Evolutionary conservation across 2,329 filamentous ascomycete species (phyloP).

Genomic region (Fusarium cicatricum): DNA sequence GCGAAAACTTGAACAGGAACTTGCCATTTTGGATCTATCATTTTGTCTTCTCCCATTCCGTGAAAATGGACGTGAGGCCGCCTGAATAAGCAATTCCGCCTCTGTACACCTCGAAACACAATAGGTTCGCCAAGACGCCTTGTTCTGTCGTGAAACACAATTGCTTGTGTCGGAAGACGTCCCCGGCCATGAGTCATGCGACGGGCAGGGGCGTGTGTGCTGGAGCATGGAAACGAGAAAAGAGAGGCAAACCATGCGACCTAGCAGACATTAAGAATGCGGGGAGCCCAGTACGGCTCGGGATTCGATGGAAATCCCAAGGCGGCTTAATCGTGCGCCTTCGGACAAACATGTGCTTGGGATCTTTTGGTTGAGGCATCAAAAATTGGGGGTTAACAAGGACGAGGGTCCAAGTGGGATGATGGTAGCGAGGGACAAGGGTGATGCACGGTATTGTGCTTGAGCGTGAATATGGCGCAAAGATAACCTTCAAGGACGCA

Average conservation of each 20-base stretch:
- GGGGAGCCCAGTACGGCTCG: constrained; percentile 14
- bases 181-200: constrained; percentile 37
- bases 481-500: constrained; percentile 10
- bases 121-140: constrained; percentile 16
- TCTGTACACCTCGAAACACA: background rate
- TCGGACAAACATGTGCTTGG: constrained; percentile 2
- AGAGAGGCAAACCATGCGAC: constrained; percentile 25
- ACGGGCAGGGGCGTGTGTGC: constrained; percentile 11
- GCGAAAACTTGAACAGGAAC: constrained; percentile 11
- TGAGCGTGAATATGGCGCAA: constrained; percentile 39
- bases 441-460: constrained; percentile 37
- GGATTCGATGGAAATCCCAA: constrained; percentile 15
- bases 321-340: background rate
- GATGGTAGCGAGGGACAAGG: constrained; percentile 28
- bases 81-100: constrained; percentile 5
- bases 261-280: constrained; percentile 19
- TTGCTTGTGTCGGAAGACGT: constrained; percentile 27
- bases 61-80: constrained; percentile 3
- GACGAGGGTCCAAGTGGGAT: constrained; percentile 10
- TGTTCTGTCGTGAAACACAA: constrained; percentile 35
- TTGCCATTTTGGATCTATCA: constrained; percentile 1
- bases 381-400: constrained; percentile 17
- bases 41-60: background rate
- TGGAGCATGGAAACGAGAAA: constrained; percentile 5
- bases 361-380: constrained; percentile 10